Conservation (phyloP, 2,329 filamentous ascomycete genomes). For the Ophiostoma triangulosporum region DNA sequence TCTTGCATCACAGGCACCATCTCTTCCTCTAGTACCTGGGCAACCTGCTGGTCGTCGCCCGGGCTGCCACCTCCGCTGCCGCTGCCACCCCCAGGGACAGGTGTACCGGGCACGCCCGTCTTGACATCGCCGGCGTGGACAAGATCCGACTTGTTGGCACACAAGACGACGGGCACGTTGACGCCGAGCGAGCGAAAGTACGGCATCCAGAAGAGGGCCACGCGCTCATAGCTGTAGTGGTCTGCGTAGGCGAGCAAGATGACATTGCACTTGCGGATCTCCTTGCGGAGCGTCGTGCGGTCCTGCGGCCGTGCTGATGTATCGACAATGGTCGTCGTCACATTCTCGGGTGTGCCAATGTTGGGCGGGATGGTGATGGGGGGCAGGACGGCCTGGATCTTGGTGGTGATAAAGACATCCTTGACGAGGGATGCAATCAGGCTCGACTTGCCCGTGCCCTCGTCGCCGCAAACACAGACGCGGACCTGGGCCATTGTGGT, state of each 20-base stretch:
- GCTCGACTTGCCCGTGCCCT: conserved; percentile 87
- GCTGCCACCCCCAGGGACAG: background rate
- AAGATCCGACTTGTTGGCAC: conserved; percentile 94
- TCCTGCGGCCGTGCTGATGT: conserved; percentile 93
- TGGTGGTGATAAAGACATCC: conserved; percentile 88
- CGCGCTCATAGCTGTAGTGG: conserved; percentile 96
- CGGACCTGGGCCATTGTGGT: conserved; percentile 27
- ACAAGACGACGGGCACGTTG: conserved; percentile 92
- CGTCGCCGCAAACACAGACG: conserved; percentile 92
- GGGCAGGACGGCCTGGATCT: conserved; percentile 87
- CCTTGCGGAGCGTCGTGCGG: conserved; percentile 75
- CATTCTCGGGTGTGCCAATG: conserved; percentile 87
- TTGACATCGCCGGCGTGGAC: background rate
- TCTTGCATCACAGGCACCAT: conserved; percentile 98
- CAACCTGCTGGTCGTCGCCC: conserved; percentile 48
- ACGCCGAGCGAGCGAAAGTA: conserved; percentile 97
- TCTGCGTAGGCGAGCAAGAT: conserved; percentile 95
- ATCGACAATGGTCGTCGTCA: conserved; percentile 94
- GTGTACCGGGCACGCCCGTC: background rate
- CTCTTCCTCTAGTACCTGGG: conserved; percentile 86
- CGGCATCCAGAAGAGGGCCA: conserved; percentile 96
- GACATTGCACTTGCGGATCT: conserved; percentile 93
- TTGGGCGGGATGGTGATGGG: conserved; percentile 90
- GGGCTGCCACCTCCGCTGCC: conserved; percentile 4
- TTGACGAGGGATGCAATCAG: conserved; percentile 93